Conservation (phyloP, 2,329 filamentous ascomycete species). For the Calonectria multiphialidica region DNA sequence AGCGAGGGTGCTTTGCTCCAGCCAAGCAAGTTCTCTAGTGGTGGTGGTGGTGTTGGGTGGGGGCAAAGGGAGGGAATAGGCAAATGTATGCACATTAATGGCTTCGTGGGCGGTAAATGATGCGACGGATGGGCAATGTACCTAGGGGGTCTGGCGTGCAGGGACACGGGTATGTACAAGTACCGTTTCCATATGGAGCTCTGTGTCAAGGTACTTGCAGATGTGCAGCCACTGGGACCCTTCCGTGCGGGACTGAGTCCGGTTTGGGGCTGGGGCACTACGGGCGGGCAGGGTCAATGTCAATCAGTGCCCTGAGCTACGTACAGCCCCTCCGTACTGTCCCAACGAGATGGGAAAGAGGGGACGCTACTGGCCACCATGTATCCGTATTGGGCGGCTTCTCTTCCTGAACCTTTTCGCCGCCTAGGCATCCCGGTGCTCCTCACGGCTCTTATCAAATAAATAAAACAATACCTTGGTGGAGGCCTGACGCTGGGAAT, state of each 20-base stretch:
- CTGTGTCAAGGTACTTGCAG: background rate
- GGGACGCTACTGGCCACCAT: background rate
- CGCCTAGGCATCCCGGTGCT: background rate
- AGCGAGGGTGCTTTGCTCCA: background rate
- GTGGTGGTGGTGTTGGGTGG: background rate
- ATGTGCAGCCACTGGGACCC: background rate
- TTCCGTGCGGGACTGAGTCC: background rate
- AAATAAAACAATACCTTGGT: background rate
- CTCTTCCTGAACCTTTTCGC: background rate
- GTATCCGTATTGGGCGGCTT: background rate
- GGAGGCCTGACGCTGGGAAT: background rate
- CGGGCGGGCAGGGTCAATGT: background rate
- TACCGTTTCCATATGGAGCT: conserved; percentile 6
- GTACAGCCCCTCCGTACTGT: background rate
- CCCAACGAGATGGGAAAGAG: background rate
- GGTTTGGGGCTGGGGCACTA: background rate
- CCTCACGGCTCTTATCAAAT: background rate
- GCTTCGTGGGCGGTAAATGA: background rate
- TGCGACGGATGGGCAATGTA: background rate
- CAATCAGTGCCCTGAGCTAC: background rate
- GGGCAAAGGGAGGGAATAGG: background rate
- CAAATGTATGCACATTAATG: background rate
- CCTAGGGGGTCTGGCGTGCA: background rate
- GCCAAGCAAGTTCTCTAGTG: background rate
- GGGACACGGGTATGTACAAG: conserved; percentile 1